Base-by-base conservation (phyloP, 192 early-diverging fungal genomes). In the Coemansia sp. region DNA sequence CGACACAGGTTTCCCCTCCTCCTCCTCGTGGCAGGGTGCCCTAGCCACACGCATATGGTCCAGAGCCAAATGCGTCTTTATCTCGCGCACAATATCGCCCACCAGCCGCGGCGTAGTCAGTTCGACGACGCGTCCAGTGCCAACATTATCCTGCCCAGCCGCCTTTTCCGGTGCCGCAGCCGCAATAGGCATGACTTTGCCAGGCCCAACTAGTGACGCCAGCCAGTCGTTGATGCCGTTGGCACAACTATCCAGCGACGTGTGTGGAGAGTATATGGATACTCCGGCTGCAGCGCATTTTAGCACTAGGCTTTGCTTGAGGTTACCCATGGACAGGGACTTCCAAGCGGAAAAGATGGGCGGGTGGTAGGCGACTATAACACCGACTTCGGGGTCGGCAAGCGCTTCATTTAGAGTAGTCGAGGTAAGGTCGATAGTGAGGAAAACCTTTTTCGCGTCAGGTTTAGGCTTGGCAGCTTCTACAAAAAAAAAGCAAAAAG, bases 161-260 rank as follows among this genome's bases (percentile, higher is more conserved):
- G 83, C 74, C 22, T 61, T 53, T 24, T 72, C 76, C 12, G 64
- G 49, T 2, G 53, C 22, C 6, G 79, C 75, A 2, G 79, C 69
- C 43, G 64, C 81, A 38, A 89, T 87, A 1, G 87, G 85, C 24
- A 57, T 46, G 16, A 85, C 75, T 0, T 38, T 49, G 46, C 47
- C 62, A 46, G 53, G 53, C 0, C 53, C 53, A 27, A 80, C 69
- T 1, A 80, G 89, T 46, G 85, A 82, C 1, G 94, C 89, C 20
- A 98, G 84, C 97, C 97, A 98, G 77, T 97, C 95, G 84, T 96
- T 97, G 60, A 83, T 88, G 11, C 97, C 97, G 40, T 88, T 86
- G 7, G 84, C 73, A 61, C 90, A 90, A 73, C 87, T 90, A 76
- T 98, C 95, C 57, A 93, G 86, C 9, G 94, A 89, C 27, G 95